A percentile compares a stretch with the other conserved stretches of the same genome.
Evolutionary conservation across 306 rosid genomes (phyloP).

Genomic region (Alnus glutinosa): DNA sequence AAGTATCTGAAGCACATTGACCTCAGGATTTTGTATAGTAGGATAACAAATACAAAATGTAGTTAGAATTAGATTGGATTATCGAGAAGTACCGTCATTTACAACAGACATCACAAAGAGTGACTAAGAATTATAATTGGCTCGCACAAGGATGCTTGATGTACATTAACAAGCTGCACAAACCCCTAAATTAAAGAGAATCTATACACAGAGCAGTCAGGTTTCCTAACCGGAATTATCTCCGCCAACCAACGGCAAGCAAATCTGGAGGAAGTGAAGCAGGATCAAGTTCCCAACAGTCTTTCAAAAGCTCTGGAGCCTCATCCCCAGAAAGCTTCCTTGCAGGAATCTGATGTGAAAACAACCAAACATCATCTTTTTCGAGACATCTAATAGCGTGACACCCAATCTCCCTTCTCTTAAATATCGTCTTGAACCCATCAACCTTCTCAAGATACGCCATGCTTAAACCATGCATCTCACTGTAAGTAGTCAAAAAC

Average conservation of each 20-base stretch:
- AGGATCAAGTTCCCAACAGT: slow-evolving; percentile 96
- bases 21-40: background rate
- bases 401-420: slow-evolving; percentile 73
- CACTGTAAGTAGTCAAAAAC: slow-evolving; percentile 68
- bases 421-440: slow-evolving; percentile 76
- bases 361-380: slow-evolving; percentile 48
- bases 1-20: background rate
- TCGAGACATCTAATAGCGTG: slow-evolving; percentile 66
- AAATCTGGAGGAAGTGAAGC: slow-evolving; percentile 87
- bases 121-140: background rate
- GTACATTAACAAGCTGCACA: slow-evolving; percentile 18
- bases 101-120: background rate
- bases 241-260: slow-evolving; percentile 40
- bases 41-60: too few relatives aligned
- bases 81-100: background rate
- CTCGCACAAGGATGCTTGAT: background rate
- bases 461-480: slow-evolving; percentile 74
- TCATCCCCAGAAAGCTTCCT: slow-evolving; percentile 61
- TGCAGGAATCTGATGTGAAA: slow-evolving; percentile 92
- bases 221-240: slow-evolving; percentile 29
- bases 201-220: slow-evolving; percentile 30
- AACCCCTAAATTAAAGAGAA: slow-evolving; percentile 19
- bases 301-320: slow-evolving; percentile 55
- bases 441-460: slow-evolving; percentile 88
- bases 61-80: too few relatives aligned